Evolutionary conservation across 768 basidiomycete genomes (phyloP).

Genomic region (Boletales sp.): DNA sequence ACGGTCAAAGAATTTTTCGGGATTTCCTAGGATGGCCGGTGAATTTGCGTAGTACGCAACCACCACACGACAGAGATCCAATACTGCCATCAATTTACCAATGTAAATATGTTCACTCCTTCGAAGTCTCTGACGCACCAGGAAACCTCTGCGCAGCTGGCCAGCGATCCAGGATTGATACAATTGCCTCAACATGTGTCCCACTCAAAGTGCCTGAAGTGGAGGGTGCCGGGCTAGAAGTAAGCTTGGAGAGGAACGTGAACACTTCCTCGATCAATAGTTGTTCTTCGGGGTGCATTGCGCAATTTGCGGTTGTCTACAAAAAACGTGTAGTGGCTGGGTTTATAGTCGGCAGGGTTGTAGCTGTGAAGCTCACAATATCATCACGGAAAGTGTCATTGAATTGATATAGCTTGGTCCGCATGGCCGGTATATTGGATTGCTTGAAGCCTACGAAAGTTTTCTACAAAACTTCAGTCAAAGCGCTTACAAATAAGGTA

Average conservation of each 20-base stretch:
- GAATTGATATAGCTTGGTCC: conserved; percentile 72
- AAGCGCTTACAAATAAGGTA: neutral
- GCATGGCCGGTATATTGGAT: conserved; percentile 76
- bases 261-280: conserved; percentile 60
- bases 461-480: conserved; percentile 37
- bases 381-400: conserved; percentile 64
- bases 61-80: conserved; percentile 81
- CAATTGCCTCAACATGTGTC: conserved; percentile 59
- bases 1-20: conserved; percentile 52
- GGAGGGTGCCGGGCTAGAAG: conserved; percentile 32
- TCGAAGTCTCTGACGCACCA: conserved; percentile 36
- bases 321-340: neutral
- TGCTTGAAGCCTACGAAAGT: conserved; percentile 79
- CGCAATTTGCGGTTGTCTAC: conserved; percentile 68
- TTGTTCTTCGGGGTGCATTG: conserved; percentile 66
- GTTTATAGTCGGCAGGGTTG: neutral
- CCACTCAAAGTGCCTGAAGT: conserved; percentile 34
- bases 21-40: conserved; percentile 41
- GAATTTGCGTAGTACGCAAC: conserved; percentile 58
- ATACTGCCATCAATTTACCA: conserved; percentile 44
- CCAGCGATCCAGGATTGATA: conserved; percentile 70
- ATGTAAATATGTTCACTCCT: neutral
- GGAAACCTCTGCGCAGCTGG: conserved; percentile 71
- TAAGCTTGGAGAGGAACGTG: conserved; percentile 49
- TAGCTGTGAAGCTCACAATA: conserved; percentile 46